Conservation (phyloP, 2,329 filamentous ascomycete species). For the Dactylonectria estremocensis region DNA sequence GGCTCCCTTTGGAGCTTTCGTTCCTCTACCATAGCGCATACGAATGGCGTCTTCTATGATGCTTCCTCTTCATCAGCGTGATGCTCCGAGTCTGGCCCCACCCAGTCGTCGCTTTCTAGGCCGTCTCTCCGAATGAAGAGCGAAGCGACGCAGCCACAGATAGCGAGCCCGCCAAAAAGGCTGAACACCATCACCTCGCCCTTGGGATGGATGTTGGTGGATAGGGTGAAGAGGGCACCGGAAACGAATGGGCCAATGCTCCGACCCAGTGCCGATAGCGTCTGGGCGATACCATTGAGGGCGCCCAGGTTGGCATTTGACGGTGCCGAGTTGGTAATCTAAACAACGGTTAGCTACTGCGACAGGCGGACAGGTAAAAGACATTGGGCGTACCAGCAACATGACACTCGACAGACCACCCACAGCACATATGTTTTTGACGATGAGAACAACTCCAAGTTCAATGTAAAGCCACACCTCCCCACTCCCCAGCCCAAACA, state of each 20-base stretch:
- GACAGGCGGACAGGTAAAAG: too few relatives aligned
- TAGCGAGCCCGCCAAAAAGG: conserved; percentile 86
- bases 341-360: not conserved
- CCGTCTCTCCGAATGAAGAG: conserved; percentile 80
- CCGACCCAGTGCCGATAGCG: conserved; percentile 89
- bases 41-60: not conserved
- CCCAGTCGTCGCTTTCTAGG: conserved; percentile 72
- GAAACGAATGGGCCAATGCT: conserved; percentile 91
- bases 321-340: conserved; percentile 95
- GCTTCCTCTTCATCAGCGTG: conserved; percentile 42
- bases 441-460: conserved; percentile 82
- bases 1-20: not conserved
- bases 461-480: conserved; percentile 84
- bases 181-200: conserved; percentile 91
- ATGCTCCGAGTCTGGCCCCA: conserved; percentile 49
- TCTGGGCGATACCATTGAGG: conserved; percentile 94
- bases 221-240: conserved; percentile 87
- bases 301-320: conserved; percentile 89
- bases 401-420: conserved; percentile 92
- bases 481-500: conserved; percentile 72
- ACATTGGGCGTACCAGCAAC: conserved; percentile 75
- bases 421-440: conserved; percentile 93
- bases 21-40: not conserved
- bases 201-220: conserved; percentile 80
- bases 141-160: conserved; percentile 85